A percentile compares a stretch with the other conserved stretches of the same genome.
Evolutionary conservation across 192 early-diverging fungal species (phyloP).

Genomic region (Lobosporangium transversale): DNA sequence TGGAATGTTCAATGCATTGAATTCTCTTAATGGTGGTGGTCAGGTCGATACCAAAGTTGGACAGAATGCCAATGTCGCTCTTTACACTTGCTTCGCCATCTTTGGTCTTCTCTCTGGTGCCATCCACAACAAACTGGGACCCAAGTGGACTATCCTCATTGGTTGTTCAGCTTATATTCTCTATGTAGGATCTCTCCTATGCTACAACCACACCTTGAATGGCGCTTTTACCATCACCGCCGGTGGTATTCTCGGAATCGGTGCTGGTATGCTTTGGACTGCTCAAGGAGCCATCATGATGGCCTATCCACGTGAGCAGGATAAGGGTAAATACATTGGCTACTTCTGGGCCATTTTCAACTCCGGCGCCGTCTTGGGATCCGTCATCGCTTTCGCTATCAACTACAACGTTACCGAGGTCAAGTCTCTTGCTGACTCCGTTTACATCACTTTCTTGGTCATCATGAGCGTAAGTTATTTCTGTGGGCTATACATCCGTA

Average conservation of each 20-base stretch:
- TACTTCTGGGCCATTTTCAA: constrained; percentile 91
- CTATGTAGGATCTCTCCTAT: constrained; percentile 80
- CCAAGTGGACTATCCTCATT: constrained; percentile 71
- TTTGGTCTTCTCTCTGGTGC: constrained; percentile 81
- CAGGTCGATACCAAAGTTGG: constrained; percentile 66
- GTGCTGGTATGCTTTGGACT: constrained; percentile 79
- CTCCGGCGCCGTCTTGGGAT: constrained; percentile 83
- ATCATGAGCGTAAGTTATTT: constrained; percentile 59
- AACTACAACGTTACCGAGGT: constrained; percentile 66
- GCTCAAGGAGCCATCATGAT: constrained; percentile 88
- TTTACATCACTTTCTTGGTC: constrained; percentile 78
- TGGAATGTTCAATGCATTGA: constrained; percentile 82
- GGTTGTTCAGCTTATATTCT: constrained; percentile 78
- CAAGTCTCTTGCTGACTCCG: constrained; percentile 66
- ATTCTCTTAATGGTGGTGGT: constrained; percentile 72
- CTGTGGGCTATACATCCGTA: too few relatives aligned
- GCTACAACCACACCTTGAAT: constrained; percentile 67
- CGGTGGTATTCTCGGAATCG: constrained; percentile 83
- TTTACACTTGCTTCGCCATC: constrained; percentile 81
- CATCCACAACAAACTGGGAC: constrained; percentile 83
- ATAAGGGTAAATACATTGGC: constrained; percentile 84
- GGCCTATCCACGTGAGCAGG: constrained; percentile 83
- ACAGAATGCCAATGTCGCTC: constrained; percentile 81
- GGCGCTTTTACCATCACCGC: constrained; percentile 75
- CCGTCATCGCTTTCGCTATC: constrained; percentile 75